Conservation (phyloP, 1,139 yeast species). For the Yamadazyma taylorii region DNA sequence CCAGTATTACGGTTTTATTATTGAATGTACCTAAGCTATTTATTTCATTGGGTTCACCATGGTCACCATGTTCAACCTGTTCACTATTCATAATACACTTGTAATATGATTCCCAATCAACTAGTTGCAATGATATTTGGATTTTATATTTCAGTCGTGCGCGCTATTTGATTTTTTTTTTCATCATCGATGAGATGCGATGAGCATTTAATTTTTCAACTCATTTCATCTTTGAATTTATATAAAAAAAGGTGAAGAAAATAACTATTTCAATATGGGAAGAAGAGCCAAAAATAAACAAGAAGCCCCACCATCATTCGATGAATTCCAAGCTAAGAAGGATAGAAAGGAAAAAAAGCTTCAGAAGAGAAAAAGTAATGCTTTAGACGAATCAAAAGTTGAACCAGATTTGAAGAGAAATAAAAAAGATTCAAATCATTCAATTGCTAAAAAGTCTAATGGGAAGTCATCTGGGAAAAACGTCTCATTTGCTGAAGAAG, state of each 20-base stretch:
- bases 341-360: slow-evolving; percentile 46
- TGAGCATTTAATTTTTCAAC: slow-evolving; percentile 12
- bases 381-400: slow-evolving; percentile 23
- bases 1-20: slow-evolving; percentile 28
- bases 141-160: not conserved
- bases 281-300: slow-evolving; percentile 91
- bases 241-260: too few species aligned
- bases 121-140: not conserved
- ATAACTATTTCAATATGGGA: slow-evolving; percentile 55
- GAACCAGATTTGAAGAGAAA: slow-evolving; percentile 9
- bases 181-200: slow-evolving; percentile 8
- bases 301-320: slow-evolving; percentile 83
- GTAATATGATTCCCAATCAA: not conserved
- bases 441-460: slow-evolving; percentile 20
- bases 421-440: slow-evolving; percentile 16
- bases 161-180: not conserved
- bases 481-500: slow-evolving; percentile 10
- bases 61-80: too few species aligned
- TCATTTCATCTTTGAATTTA: too few species aligned
- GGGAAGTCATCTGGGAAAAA: too few species aligned
- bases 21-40: slow-evolving; percentile 6
- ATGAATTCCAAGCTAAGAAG: slow-evolving; percentile 69
- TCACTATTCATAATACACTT: not conserved
- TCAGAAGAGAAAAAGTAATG: slow-evolving; percentile 24
- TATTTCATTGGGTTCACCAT: too few species aligned